These are phyloP conservation scores for Nymphaea thermarum DNA, from an alignment of 164 flowering plant species.

Conservation along the genomic window DNA sequence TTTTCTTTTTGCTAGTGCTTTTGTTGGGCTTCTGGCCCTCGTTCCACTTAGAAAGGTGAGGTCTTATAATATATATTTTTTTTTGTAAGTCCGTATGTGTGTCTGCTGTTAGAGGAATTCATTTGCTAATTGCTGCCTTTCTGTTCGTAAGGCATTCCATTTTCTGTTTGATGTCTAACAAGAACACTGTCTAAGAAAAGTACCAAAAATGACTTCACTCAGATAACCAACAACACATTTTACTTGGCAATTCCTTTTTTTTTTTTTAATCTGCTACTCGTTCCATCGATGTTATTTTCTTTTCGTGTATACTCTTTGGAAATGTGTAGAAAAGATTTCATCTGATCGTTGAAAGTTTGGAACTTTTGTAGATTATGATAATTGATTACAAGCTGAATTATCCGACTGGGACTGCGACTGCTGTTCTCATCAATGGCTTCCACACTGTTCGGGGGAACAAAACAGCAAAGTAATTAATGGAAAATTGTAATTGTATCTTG, in stretches of 20 bases:
- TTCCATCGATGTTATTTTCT: neutral
- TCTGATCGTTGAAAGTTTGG: neutral
- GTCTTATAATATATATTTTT: neutral
- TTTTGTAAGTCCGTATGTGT: too few relatives aligned
- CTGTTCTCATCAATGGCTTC: slow-evolving; percentile 86
- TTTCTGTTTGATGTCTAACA: neutral
- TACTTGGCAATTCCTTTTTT: neutral
- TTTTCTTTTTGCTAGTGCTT: slow-evolving; percentile 50
- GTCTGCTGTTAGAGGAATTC: too few relatives aligned
- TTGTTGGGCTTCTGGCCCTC: slow-evolving; percentile 76
- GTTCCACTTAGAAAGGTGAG: slow-evolving; percentile 81
- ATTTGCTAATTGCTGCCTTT: too few relatives aligned
- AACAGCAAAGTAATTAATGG: slow-evolving; percentile 39
- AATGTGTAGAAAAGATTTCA: neutral
- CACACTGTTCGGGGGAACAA: slow-evolving; percentile 49
- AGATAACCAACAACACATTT: neutral
- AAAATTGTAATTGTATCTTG: neutral
- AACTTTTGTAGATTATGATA: slow-evolving; percentile 32
- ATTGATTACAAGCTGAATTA: slow-evolving; percentile 68
- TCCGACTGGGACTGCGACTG: slow-evolving; percentile 86
- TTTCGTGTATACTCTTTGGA: neutral
- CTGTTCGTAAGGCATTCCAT: neutral
- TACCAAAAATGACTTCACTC: neutral
- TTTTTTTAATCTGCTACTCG: neutral
- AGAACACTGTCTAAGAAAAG: neutral